These are phyloP conservation scores for Xanthoconium stramineum DNA, from an alignment of 768 basidiomycete species.

Conservation along the genomic window DNA sequence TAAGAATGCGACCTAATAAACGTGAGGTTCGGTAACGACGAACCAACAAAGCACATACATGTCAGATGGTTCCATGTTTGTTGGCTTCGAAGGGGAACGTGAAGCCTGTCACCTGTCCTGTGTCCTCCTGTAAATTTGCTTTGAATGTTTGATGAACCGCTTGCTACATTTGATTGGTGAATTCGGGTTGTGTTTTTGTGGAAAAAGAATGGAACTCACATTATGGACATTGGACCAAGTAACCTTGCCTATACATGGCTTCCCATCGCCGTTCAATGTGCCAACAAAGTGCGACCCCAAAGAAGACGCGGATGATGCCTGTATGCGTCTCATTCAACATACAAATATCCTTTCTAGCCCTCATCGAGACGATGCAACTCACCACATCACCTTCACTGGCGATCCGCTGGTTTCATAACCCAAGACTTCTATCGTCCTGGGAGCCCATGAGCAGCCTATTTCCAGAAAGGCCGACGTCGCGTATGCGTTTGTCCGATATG, in stretches of 20 bases:
- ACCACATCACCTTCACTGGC: slow-evolving; percentile 48
- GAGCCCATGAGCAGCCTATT: slow-evolving; percentile 62
- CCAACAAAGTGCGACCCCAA: slow-evolving; percentile 58
- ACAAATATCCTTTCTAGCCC: no score
- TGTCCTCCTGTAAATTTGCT: slow-evolving; percentile 43
- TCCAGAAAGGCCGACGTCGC: slow-evolving; percentile 58
- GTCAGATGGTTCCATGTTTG: slow-evolving; percentile 63
- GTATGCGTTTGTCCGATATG: slow-evolving; percentile 46
- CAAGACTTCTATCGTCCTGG: slow-evolving; percentile 50
- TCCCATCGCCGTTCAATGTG: slow-evolving; percentile 46
- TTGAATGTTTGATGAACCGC: slow-evolving; percentile 52
- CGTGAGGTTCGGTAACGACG: no score
- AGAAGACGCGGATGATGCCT: slow-evolving; percentile 42
- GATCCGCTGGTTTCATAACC: slow-evolving; percentile 39
- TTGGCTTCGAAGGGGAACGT: slow-evolving; percentile 64
- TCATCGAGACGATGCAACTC: slow-evolving; percentile 7
- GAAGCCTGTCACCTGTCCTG: slow-evolving; percentile 48
- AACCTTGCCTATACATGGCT: slow-evolving; percentile 56
- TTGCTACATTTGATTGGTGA: slow-evolving; percentile 37
- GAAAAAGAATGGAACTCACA: slow-evolving; percentile 37
- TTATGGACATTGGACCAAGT: slow-evolving; percentile 59
- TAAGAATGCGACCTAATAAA: slow-evolving; percentile 53
- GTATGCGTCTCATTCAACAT: neutral
- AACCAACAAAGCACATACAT: slow-evolving; percentile 42
- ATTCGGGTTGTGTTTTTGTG: neutral